Evolutionary conservation across 2,329 filamentous ascomycete species (phyloP).

Genomic region (Penicillium sp.): DNA sequence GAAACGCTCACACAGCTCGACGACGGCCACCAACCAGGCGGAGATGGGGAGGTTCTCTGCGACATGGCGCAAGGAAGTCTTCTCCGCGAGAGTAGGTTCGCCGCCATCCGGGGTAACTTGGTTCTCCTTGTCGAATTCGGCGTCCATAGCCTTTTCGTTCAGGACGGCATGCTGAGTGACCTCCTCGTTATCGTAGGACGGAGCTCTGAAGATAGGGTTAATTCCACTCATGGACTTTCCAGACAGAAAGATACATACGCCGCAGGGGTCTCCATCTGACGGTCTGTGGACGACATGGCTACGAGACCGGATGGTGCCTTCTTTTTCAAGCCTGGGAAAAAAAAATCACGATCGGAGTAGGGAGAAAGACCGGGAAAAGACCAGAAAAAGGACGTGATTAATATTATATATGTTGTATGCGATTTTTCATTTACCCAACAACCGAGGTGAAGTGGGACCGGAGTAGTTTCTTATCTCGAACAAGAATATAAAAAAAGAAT

Average conservation of each 20-base stretch:
- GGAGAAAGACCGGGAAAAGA: neutral
- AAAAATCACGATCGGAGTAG: constrained; percentile 9
- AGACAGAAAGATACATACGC: constrained; percentile 14
- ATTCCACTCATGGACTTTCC: neutral
- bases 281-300: constrained; percentile 21
- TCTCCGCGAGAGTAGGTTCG: constrained; percentile 48
- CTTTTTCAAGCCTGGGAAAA: constrained; percentile 2
- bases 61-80: constrained; percentile 44
- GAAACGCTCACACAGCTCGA: constrained; percentile 52
- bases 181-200: constrained; percentile 16
- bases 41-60: constrained; percentile 49
- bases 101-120: constrained; percentile 39
- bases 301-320: constrained; percentile 3
- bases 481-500: constrained; percentile 2
- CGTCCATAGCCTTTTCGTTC: constrained; percentile 22
- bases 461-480: neutral
- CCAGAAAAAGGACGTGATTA: constrained; percentile 5
- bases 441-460: constrained; percentile 16
- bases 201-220: constrained; percentile 11
- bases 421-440: constrained; percentile 15
- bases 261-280: constrained; percentile 22
- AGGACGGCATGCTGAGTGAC: constrained; percentile 12
- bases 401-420: constrained; percentile 22
- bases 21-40: constrained; percentile 49
- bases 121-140: constrained; percentile 25